Percentiles rank a stretch among this genome's conserved stretches.
Evolutionary conservation across 176 grass and related monocot species (phyloP).

Genomic region (Cenchrus americanus): DNA sequence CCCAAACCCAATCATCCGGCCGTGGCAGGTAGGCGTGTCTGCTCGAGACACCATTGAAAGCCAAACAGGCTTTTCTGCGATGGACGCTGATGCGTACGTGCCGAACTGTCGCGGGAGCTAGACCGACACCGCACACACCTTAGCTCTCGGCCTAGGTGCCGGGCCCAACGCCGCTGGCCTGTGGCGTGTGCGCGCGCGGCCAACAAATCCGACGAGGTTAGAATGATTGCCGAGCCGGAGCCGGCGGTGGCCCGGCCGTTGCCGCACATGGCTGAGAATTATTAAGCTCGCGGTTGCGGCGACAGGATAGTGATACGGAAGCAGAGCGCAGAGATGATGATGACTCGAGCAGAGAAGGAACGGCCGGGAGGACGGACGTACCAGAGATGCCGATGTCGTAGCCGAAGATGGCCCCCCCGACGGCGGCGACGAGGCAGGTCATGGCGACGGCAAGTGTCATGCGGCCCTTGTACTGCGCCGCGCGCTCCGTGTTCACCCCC

Average conservation of each 20-base stretch:
- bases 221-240: neutral
- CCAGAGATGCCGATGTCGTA: slow-evolving; percentile 94
- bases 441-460: slow-evolving; percentile 78
- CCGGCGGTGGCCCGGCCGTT: neutral
- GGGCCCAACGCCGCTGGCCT: neutral
- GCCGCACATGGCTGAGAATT: neutral
- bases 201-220: neutral
- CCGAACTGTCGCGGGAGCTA: neutral
- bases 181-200: neutral
- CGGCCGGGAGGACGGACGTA: neutral
- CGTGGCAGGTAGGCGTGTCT: slow-evolving; percentile 12
- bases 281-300: too few relatives aligned
- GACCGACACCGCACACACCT: neutral
- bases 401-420: slow-evolving; percentile 92
- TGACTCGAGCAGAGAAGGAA: neutral
- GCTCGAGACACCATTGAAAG: neutral
- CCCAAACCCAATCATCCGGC: slow-evolving; percentile 18
- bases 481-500: slow-evolving; percentile 81
- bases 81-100: neutral
- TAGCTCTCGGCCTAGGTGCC: neutral
- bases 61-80: neutral
- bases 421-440: slow-evolving; percentile 83
- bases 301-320: too few relatives aligned
- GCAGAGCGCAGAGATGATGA: neutral
- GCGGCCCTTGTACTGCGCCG: slow-evolving; percentile 81